These are phyloP conservation scores for Gypsophila paniculata DNA, from an alignment of 179 eudicot genomes.

Conservation along the genomic window DNA sequence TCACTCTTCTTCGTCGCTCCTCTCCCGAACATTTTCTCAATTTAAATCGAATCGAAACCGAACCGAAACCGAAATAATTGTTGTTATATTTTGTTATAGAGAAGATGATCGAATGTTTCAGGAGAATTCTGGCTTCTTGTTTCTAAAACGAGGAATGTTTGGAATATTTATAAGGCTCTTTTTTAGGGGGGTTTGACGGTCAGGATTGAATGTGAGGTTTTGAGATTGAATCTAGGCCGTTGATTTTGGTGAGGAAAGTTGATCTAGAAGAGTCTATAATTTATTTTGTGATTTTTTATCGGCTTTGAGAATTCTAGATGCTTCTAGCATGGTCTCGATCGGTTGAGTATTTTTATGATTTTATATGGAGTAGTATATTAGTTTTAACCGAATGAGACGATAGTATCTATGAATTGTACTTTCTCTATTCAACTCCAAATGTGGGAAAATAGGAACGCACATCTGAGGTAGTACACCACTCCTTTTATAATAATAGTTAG, in stretches of 20 bases:
- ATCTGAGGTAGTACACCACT: too few relatives aligned
- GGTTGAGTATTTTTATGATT: too few relatives aligned
- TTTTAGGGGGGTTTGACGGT: conserved; percentile 18
- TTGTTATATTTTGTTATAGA: background rate
- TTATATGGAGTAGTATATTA: too few relatives aligned
- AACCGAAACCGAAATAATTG: too few relatives aligned
- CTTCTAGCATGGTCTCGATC: conserved; percentile 20
- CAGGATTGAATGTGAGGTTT: conserved; percentile 16
- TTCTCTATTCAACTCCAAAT: too few relatives aligned
- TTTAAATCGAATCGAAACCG: too few relatives aligned
- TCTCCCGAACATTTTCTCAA: conserved; percentile 37
- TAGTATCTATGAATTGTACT: too few relatives aligned
- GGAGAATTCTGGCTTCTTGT: background rate
- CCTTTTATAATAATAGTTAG: too few relatives aligned
- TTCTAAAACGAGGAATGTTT: background rate
- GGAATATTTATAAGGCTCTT: background rate
- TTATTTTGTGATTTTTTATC: conserved; percentile 12
- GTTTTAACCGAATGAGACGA: too few relatives aligned
- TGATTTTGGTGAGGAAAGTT: conserved; percentile 3
- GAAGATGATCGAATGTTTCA: background rate
- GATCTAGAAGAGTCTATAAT: conserved; percentile 22
- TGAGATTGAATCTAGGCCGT: conserved; percentile 18
- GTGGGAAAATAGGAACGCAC: too few relatives aligned
- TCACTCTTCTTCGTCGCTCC: conserved; percentile 45
- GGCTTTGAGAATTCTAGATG: conserved; percentile 24